Evolutionary conservation across 768 basidiomycete species (phyloP).

Genomic region (Termitomyces sp.): DNA sequence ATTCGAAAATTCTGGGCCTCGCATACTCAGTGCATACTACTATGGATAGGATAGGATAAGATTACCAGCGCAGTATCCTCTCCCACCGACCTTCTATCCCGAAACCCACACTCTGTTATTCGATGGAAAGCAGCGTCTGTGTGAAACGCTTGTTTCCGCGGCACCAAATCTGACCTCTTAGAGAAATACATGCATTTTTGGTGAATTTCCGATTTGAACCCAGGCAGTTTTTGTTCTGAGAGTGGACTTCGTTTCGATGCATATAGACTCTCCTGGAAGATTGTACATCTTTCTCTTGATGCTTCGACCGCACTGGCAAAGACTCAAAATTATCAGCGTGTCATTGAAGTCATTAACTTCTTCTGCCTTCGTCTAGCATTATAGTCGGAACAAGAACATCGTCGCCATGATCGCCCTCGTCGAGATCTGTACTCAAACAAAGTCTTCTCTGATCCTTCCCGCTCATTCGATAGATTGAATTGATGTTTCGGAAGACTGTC

Average conservation of each 20-base stretch:
- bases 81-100: background rate
- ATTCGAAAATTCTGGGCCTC: background rate
- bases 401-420: background rate
- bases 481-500: background rate
- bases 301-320: background rate
- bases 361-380: background rate
- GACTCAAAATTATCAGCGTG: too few relatives aligned
- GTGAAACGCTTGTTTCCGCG: background rate
- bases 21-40: background rate
- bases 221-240: background rate
- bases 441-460: background rate
- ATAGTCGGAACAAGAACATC: background rate
- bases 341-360: background rate
- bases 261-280: too few relatives aligned
- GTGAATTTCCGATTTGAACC: background rate
- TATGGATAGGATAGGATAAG: too few relatives aligned
- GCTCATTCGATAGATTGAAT: background rate
- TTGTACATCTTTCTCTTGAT: too few relatives aligned
- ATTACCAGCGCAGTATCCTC: too few relatives aligned
- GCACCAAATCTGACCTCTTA: background rate
- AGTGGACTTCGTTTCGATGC: background rate
- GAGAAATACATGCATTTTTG: background rate
- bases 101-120: background rate
- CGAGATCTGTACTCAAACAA: background rate
- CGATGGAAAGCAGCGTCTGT: constrained; percentile 4